phyloP scores from a whole-genome alignment of 2,329 filamentous ascomycete species.

The Xylaria sp. region DNA sequence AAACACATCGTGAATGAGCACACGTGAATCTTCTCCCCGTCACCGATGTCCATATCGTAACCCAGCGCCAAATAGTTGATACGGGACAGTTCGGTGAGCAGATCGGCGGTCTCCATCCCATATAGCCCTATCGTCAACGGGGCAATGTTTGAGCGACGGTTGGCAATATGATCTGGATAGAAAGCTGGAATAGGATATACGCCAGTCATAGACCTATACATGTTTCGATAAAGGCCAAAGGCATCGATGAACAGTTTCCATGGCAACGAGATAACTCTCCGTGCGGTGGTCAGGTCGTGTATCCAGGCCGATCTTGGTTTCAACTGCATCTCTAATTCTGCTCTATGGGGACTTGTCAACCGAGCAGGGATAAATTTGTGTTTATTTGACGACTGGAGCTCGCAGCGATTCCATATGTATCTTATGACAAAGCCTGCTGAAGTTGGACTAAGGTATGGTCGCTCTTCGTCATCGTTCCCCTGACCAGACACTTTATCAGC shows the following conservation, averaged over 20 bases:
- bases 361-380: background rate
- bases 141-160: background rate
- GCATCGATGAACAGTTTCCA: background rate
- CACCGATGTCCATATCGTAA: background rate
- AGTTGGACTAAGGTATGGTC: background rate
- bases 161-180: background rate
- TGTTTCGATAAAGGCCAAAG: background rate
- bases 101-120: background rate
- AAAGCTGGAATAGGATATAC: background rate
- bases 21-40: background rate
- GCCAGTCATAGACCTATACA: background rate
- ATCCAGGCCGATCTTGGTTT: background rate
- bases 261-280: background rate
- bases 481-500: too few species aligned
- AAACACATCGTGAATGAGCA: background rate
- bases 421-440: background rate
- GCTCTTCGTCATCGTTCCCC: background rate
- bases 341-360: background rate
- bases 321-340: background rate
- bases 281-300: background rate
- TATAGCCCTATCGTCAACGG: background rate
- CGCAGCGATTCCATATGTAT: background rate
- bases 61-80: background rate
- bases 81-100: background rate
- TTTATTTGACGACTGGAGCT: background rate